Evolutionary conservation across 2,329 filamentous ascomycete genomes (phyloP), one percentile per base, ranked within the genome.

Genomic region (Zymoseptoria pseudotritici): DNA sequence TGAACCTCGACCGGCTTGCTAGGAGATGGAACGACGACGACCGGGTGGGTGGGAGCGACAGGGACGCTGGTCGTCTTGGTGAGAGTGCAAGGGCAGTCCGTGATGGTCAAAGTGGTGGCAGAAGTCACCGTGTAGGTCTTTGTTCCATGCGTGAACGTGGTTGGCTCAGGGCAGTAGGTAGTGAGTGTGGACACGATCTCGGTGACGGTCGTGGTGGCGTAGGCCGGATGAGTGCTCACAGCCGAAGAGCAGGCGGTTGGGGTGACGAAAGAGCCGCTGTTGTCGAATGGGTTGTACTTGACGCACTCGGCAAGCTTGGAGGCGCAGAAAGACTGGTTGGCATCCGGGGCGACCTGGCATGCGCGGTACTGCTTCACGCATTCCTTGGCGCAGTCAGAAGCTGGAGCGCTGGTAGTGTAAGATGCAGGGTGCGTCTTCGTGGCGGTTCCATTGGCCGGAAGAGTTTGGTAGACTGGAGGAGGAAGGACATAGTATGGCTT

Each of bases 91-190:
- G 67, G 63, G 56, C 59, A 63, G 29, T 64, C 53, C 6, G 63
- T 59, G 46, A 69, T 62, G 19, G 65, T 68, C n/a, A 70, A 53
- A 8, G 66, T 70, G 20, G 69, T 69, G 6, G 68, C 58, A n/a
- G 61, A 58, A 66, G 85, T 85, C 76, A 90, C 79, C 69, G 82
- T 87, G 82, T 88, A 89, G 77, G 86, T 89, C 74, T 82, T 79
- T 76, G 76, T 79, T 73, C 81, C 82, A 78, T 87, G 80, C 71
- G 82, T 83, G 75, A 90, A 76, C 69, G 79, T 75, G 69, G 87
- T 90, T 66, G 87, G 74, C 67, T 61, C 79, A 21, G 88, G 86
- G 84, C 88, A 91, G 84, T 81, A 89, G 72, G 87, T 91, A 77
- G 82, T 85, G 79, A 64, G 83, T 60, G 78, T 76, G 60, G 84